Evolutionary conservation across 208 protist genomes (phyloP), one percentile per base, ranked within the genome.

Genomic region (Endotrypanum monterogeii): DNA sequence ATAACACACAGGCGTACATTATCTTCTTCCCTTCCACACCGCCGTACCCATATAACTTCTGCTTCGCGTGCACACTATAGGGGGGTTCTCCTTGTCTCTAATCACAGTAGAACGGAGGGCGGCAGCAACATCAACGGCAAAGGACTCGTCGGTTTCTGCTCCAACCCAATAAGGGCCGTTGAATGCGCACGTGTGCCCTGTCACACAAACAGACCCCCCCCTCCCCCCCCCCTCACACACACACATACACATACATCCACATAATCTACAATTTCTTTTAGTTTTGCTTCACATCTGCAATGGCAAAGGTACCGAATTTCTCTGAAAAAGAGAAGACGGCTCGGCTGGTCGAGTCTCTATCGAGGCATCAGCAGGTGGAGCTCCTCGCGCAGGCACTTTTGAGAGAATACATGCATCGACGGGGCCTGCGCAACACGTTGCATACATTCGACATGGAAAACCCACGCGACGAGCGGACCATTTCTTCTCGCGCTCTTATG

Each of bases 371-470:
- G 67, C 89, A 96, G 71, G 86, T 88, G 28, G 79, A 91, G n/a
- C 79, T 92, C 18, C 78, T 95, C 11, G 86, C 90, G 14, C 83
- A 95, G 73, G 92, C 90, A 11, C 80, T 96, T 46, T 86, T 96
- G n/a, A 86, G 92, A 18, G 92, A 96, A 80, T 94, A 88, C 78
- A 94, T 96, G 88, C 92, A 96, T 70, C 89, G 89, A 14, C 78
- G 82, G 11, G 88, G 88, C 32, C 92, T 89, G 71, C 84, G 68
- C 25, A 74, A 77, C 66, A 96, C 92, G 11, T 76, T 96, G 52
- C 71, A 67, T 37, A 66, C 82, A 12, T 96, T 94, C 70, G 92
- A 96, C 70, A 30, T 50, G 20, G 90, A 96, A 77, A 87, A 84
- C 76, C 89, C 92, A 30, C 81, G 92, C 25, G 74, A 85, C 62